Base-by-base conservation (phyloP, 192 early-diverging fungal species). In the Oehlia diaphana region DNA sequence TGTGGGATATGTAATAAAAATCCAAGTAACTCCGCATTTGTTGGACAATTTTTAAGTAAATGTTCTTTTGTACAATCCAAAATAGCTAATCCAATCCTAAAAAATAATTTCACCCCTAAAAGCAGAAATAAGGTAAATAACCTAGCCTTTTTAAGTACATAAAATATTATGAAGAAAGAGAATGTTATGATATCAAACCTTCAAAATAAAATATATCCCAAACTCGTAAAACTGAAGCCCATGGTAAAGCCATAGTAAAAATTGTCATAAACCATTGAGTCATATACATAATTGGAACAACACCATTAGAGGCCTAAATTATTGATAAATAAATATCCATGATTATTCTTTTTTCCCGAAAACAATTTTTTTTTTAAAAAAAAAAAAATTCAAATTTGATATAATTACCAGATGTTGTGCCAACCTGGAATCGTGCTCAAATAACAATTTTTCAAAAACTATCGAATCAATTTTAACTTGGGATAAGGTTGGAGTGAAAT, bases 261-360 rank as follows among this genome's bases (percentile, higher is more conserved):
- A 94, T 81, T 0, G 97, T 97, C 84, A 99, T 85, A 74, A 98
- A 97, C 97, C 97, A 99, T 44, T 94, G 93, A 5, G 97, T 93
- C 35, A 95, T 92, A 64, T 95, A 99, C 93, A 95, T 96, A 49
- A 98, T 82, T 7, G 95, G 95, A 31, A 88, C 85, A 47, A 96
- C 90, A 50, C 93, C 94, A 75, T 96, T 91, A 50, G 86, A 79
- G 14, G 85, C 87, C 91, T 92, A 75, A 31, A 49, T 37, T 39
- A 19, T 65, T 64, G 14, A 26, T 64, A 26, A 65, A 47, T 12
- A 47, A 65, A 47, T 12, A 47, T 12, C 13, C 44, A 4, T 12
- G 0, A 26, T 47, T 12, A 47, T 47, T 44, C 7, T 9, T 47
- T 42, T 42, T 42, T 42, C 39, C 37, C 5, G 7, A 42, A 33